Base-by-base conservation (phyloP, 495 filamentous ascomycete species). In the Xylaria grammica region DNA sequence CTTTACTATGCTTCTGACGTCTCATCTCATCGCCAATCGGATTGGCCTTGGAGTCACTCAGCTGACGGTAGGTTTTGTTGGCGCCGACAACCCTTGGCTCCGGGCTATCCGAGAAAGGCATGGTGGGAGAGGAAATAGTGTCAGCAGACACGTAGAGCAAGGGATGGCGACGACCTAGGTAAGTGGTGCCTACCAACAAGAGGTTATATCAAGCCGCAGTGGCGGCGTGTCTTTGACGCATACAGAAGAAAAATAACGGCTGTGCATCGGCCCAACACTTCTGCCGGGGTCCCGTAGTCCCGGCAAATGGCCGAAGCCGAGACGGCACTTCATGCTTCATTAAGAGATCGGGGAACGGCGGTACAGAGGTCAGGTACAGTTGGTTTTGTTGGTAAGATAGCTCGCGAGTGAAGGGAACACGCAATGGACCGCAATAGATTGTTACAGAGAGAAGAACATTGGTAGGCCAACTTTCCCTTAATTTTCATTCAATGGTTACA, bases 261-360 rank as follows among this genome's bases (percentile, higher is more conserved):
- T 5, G 15, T 46, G 15, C 19, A 19, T 22, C 27, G 8, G 5
- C 27, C 26, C 20, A 24, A 22, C 26, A 22, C 40, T 45, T 30
- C 54, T 22, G 19, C 22, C 38, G 32, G 40, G 24, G 4, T 20
- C 34, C 22, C 24, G 19, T 6, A 29, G 22, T 27, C 4, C 19
- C 32, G 32, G 22, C 11, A 8, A 11, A 19, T 8, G 53, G 15
- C 34, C 53, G 34, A 56, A n/a, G 20, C 34, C 53, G 22, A 34
- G 34, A 56, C 34, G 1, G 5, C 3, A n/a, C 4, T 38, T 9
- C 26, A 19, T 42, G 0, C 17, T 17, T 15, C 10, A 9, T 36
- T 34, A 4, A 17, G n/a, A 48, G n/a, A 34, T 36, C 11, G 56
- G 56, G 40, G 40, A 59, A 59, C 42, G 44, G 42, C 56, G 56